These are phyloP conservation scores for Boletus coccyginus DNA, from an alignment of 768 basidiomycete genomes.

Conservation along the genomic window DNA sequence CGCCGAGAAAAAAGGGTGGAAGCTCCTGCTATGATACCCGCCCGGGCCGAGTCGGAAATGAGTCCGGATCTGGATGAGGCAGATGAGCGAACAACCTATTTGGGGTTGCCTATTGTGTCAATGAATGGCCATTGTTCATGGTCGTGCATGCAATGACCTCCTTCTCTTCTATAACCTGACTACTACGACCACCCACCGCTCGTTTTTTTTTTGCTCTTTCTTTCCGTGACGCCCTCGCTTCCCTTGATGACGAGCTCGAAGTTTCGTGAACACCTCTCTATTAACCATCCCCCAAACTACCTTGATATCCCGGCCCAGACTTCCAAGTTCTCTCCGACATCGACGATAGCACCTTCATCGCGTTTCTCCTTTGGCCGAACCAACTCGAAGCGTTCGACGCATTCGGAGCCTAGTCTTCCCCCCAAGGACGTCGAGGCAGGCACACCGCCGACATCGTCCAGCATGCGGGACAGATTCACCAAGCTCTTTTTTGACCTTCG, in stretches of 20 bases:
- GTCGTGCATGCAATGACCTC: neutral
- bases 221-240: neutral
- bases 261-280: conserved; percentile 32
- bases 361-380: conserved; percentile 25
- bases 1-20: neutral
- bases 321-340: conserved; percentile 47
- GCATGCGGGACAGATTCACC: conserved; percentile 34
- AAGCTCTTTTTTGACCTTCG: conserved; percentile 38
- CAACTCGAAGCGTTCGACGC: conserved; percentile 11
- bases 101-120: conserved; percentile 16
- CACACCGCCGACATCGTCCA: conserved; percentile 15
- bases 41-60: neutral
- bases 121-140: conserved; percentile 19
- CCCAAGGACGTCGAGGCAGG: conserved; percentile 29
- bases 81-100: conserved; percentile 2
- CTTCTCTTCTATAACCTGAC: conserved; percentile 2
- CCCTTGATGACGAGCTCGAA: conserved; percentile 24
- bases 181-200: conserved; percentile 7
- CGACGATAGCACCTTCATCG: conserved; percentile 31
- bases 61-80: neutral
- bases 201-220: conserved; percentile 4
- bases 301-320: conserved; percentile 22
- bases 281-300: conserved; percentile 12
- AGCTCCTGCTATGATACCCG: no score
- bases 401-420: neutral